Evolutionary conservation across 768 basidiomycete genomes (phyloP), one percentile per base, ranked within the genome.

Genomic region (Arthromyces matolae): DNA sequence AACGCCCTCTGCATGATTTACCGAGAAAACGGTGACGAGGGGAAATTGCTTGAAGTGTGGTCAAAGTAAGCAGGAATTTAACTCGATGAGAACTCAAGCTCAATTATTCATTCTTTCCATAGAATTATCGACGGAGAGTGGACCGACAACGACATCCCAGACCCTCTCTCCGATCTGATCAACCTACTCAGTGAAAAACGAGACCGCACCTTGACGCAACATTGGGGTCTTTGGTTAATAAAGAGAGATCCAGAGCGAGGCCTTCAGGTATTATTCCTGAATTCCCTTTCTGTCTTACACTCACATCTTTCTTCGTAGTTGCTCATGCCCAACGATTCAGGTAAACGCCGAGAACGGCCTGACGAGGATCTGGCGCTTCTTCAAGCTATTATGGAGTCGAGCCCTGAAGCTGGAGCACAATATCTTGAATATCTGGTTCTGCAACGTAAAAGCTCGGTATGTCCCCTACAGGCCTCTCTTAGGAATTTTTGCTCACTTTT

Each of bases 401-500:
- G 77, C 60, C 62, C 76, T n/a, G 66, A 63, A 6, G 86, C 85
- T 16, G 90, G 80, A 2, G 71, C 75, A 28, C 78, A 79, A 52
- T 94, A 83, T 61, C 70, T 96, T 3, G 93, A 95, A 59, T 81
- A 91, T 63, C 68, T 94, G 1, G 82, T 94, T 2, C 66, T 95
- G 19, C 77, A 79, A 45, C 80, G 81, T 53, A 78, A 81, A 38
- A 83, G 77, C 57, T 69, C 69, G 33, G 86, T 86, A 56, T n/a
- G n/a, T n/a, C n/a, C 32, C 23, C 5, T 31, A 25, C 27, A 13
- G 10, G 24, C 33, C 1, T 13, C 3, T 18, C 31, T 24, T 7
- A 16, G 23, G 5, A 23, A 12, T 6, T 38, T 28, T 5, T 7
- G 27, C 31, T 27, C 53, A 23, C 50, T 14, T 12, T 43, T 20